Evolutionary conservation across 495 filamentous ascomycete species (phyloP).

Genomic region (Sporormia fimetaria): DNA sequence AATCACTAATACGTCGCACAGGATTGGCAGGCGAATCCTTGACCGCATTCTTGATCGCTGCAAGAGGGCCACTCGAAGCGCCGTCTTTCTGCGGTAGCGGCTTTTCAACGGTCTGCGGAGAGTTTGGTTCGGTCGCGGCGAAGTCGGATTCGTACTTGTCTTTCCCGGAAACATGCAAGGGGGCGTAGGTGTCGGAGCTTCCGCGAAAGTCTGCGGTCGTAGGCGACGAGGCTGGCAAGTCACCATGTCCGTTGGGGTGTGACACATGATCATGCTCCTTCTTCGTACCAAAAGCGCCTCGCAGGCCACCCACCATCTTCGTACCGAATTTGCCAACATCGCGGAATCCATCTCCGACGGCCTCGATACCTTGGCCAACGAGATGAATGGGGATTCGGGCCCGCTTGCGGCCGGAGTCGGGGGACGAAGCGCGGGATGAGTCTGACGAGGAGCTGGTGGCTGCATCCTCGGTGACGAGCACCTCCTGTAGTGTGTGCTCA

Average conservation of each 20-base stretch:
- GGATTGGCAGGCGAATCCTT: slow-evolving; percentile 18
- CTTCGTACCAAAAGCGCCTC: slow-evolving; percentile 38
- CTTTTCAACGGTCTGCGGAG: slow-evolving; percentile 14
- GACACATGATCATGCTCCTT: slow-evolving; percentile 35
- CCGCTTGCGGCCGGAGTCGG: slow-evolving; percentile 26
- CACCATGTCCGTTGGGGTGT: slow-evolving; percentile 7
- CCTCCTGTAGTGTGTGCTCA: slow-evolving; percentile 58
- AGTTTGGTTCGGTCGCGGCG: slow-evolving; percentile 8
- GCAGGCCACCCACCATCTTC: slow-evolving; percentile 34
- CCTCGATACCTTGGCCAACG: slow-evolving; percentile 41
- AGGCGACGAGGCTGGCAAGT: slow-evolving; percentile 8
- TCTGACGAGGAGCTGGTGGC: slow-evolving; percentile 23
- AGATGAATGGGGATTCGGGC: slow-evolving; percentile 33
- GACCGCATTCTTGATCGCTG: slow-evolving; percentile 4
- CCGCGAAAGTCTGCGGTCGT: slow-evolving; percentile 10
- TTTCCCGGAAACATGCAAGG: slow-evolving; percentile 7
- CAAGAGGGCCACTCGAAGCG: not conserved
- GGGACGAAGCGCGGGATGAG: slow-evolving; percentile 27
- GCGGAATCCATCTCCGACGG: slow-evolving; percentile 33
- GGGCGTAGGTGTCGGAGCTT: slow-evolving; percentile 16
- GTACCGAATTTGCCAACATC: slow-evolving; percentile 42
- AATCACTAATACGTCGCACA: slow-evolving; percentile 20
- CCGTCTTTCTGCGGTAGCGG: not conserved
- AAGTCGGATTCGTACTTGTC: slow-evolving; percentile 6
- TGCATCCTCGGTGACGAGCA: slow-evolving; percentile 41